Base-by-base conservation (phyloP, 805 yeast genomes). In the Allodekkera sacchari region DNA sequence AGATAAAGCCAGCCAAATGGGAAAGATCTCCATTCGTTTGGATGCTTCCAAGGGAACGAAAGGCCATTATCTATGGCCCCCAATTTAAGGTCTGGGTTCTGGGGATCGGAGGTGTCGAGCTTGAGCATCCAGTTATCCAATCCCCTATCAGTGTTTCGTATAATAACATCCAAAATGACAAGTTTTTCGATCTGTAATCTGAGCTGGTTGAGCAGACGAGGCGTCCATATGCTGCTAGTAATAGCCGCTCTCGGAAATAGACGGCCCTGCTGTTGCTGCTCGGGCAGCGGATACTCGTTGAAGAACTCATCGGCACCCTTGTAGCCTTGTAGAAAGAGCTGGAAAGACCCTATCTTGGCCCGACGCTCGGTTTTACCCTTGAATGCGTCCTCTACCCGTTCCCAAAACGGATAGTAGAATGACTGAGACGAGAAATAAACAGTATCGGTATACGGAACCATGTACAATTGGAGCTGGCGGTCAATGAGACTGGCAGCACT, bases 1-100 rank as follows among this genome's bases (percentile, higher is more conserved):
- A 80, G 52, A 43, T 74, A 78, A 17, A 80, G 54, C 89, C 89
- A 80, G 0, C 88, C 88, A 54, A 68, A 80, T 0, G 88, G 88
- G 43, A 76, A 80, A 1, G 83, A 75, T 34, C 88, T 56, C 84
- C 87, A 78, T 46, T 78, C 85, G 52, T 80, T 83, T 0, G 88
- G 88, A 41, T 78, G 84, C 45, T 80, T 79, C 85, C 85, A 80
- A 5, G 89, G 88, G 43, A 76, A 79, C 0, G 87, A 66, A 19
- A 80, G 58, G 0, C 87, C 87, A 11, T 83, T 77, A 45, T 80
- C 88, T 27, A 80, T 80, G 1, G 88, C 89, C 3, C 83, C 85
- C 19, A 80, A 61, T 31, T 59, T 64, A 10, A 80, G 37, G 1
- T 25, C 34, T 0, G 79, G 78, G 15, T 33, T 28, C 7, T 27